phyloP scores from a whole-genome alignment of 164 flowering plant genomes.

The Echeveria elegans region DNA sequence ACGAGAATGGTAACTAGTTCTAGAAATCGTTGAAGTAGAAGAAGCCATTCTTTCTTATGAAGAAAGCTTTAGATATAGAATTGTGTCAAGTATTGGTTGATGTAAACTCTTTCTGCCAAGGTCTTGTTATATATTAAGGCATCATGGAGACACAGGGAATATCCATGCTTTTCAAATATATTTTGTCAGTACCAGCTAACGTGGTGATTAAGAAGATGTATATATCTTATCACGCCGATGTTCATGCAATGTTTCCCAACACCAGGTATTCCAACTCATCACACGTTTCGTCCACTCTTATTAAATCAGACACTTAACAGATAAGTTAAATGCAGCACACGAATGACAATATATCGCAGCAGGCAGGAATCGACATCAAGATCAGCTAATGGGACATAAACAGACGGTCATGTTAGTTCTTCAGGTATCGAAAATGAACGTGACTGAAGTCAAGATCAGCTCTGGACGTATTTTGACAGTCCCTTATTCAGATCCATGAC shows the following conservation, averaged over 20 bases:
- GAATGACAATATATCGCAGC: background rate
- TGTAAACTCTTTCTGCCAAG: background rate
- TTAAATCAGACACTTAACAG: background rate
- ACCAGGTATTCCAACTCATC: slow-evolving; percentile 5
- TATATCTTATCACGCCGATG: background rate
- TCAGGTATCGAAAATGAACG: no score
- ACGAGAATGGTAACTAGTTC: slow-evolving; percentile 15
- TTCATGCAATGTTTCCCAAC: slow-evolving; percentile 5
- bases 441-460: no score
- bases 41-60: background rate
- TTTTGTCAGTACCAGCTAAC: background rate
- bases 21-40: slow-evolving; percentile 14
- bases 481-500: no score
- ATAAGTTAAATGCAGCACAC: slow-evolving; percentile 2
- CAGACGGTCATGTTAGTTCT: no score
- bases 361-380: background rate
- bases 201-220: background rate
- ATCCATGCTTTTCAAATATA: background rate
- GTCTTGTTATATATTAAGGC: background rate
- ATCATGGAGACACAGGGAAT: background rate
- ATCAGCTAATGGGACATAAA: no score
- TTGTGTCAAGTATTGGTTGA: background rate
- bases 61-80: background rate
- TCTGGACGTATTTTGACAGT: no score
- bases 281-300: background rate